Base-by-base conservation (phyloP, 768 basidiomycete species). In the Mycena polygramma region DNA sequence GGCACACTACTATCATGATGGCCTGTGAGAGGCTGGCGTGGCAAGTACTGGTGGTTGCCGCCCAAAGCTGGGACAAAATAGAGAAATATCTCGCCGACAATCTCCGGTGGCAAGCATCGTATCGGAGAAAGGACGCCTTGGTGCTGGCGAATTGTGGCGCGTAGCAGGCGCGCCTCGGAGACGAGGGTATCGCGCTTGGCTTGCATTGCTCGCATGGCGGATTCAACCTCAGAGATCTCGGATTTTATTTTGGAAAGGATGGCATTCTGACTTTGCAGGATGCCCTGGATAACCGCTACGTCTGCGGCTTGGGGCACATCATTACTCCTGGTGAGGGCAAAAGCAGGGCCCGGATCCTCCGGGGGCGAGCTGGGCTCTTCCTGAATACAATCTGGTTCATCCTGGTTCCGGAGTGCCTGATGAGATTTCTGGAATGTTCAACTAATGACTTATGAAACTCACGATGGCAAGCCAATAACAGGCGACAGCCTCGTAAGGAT, bases 81-180 rank as follows among this genome's bases (percentile, higher is more conserved):
- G 49, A 87, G 73, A 10, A 94, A 79, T 63, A 92, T 85, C 61
- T 84, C 80, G 55, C 92, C 91, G 45, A 91, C 71, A 53, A 92
- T 76, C 77, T 94, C 93, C 13, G 79, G 78, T 14, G 91, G 90
- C 20, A 92, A 52, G 35, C 61, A 48, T 48, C 61, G 61, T 19
- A 62, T 43, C 2, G 61, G 36, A 6, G 48, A 35, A 35, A 52
- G 24, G 19, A 62, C 15, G 49, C 30, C 60, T 39, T 17, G 11
- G 7, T 22, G 46, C 26, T 48, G 58, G 3, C 10, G 24, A 19
- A 30, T 30, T 20, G 46, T 45, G 19, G 8, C 11, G 26, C 24
- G 17, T 8, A 48, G 26, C 4, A 8, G 15, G 4, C 17, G 20
- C 26, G n/a, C 30, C 19, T 59, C 45, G 5, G 22, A 14, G 19